These are phyloP conservation scores for Entomortierella chlamydospora DNA, from an alignment of 192 early-diverging fungal genomes.

Conservation along the genomic window DNA sequence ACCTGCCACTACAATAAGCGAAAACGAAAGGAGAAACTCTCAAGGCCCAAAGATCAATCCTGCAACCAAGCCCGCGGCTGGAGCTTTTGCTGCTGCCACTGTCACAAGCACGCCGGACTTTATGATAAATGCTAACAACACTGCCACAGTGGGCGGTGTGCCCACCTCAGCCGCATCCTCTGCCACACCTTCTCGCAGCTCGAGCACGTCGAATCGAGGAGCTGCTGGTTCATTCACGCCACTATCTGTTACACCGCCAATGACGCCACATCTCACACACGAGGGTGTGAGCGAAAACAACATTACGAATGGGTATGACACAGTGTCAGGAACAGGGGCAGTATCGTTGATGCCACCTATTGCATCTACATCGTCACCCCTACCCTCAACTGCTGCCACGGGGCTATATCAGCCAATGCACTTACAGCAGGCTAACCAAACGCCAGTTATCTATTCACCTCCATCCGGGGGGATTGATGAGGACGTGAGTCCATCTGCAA, in stretches of 20 bases:
- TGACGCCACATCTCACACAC: constrained; percentile 24
- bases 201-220: constrained; percentile 41
- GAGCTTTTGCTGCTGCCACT: constrained; percentile 17
- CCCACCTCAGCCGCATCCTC: constrained; percentile 32
- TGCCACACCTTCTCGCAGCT: constrained; percentile 50
- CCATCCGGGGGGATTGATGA: neutral
- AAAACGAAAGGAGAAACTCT: constrained; percentile 1
- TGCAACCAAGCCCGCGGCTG: constrained; percentile 34
- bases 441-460: constrained; percentile 1
- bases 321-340: neutral
- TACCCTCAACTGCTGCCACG: neutral
- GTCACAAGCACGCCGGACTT: constrained; percentile 7
- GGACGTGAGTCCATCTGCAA: neutral
- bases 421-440: neutral
- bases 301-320: neutral
- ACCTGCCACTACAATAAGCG: neutral
- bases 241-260: constrained; percentile 35
- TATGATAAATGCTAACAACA: neutral
- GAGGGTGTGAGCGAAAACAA: neutral
- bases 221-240: constrained; percentile 34
- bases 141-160: neutral
- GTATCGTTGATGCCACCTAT: constrained; percentile 5
- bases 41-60: constrained; percentile 34
- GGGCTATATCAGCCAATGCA: neutral
- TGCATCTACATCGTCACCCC: neutral